phyloP scores from a whole-genome alignment of 1,139 yeast genomes.

The Debaryomyces nepalensis region DNA sequence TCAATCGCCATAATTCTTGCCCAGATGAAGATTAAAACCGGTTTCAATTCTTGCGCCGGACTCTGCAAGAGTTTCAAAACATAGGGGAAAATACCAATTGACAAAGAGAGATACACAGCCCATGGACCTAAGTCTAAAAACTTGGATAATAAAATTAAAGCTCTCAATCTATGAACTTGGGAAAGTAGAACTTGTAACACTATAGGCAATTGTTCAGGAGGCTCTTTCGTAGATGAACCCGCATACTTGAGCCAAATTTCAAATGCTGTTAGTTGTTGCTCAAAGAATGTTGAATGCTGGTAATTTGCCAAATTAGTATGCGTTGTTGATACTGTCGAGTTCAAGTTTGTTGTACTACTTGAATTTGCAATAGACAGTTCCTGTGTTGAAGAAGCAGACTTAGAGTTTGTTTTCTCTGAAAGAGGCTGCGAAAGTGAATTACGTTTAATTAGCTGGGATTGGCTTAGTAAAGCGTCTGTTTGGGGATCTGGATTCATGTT shows the following conservation, averaged over 20 bases:
- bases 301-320: conserved; percentile 49
- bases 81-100: conserved; percentile 96
- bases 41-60: conserved; percentile 94
- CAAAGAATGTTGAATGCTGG: conserved; percentile 92
- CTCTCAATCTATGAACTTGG: conserved; percentile 91
- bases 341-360: conserved; percentile 8
- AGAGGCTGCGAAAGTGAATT: conserved; percentile 18
- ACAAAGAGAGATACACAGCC: conserved; percentile 92
- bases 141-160: conserved; percentile 79
- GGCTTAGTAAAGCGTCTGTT: conserved; percentile 9
- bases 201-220: conserved; percentile 95
- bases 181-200: conserved; percentile 90
- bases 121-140: conserved; percentile 95
- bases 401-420: conserved; percentile 24
- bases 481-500: conserved; percentile 32
- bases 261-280: conserved; percentile 94
- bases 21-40: conserved; percentile 95
- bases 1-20: conserved; percentile 97
- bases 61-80: conserved; percentile 88
- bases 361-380: conserved; percentile 2
- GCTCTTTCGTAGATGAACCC: conserved; percentile 79
- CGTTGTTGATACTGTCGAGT: conserved; percentile 1
- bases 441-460: conserved; percentile 6
- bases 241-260: conserved; percentile 91
- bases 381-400: conserved; percentile 4